A percentile compares a stretch with the other conserved stretches of the same genome.
These are phyloP conservation scores for Fusarium humuli DNA, from an alignment of 2,329 filamentous ascomycete genomes.

Conservation along the genomic window DNA sequence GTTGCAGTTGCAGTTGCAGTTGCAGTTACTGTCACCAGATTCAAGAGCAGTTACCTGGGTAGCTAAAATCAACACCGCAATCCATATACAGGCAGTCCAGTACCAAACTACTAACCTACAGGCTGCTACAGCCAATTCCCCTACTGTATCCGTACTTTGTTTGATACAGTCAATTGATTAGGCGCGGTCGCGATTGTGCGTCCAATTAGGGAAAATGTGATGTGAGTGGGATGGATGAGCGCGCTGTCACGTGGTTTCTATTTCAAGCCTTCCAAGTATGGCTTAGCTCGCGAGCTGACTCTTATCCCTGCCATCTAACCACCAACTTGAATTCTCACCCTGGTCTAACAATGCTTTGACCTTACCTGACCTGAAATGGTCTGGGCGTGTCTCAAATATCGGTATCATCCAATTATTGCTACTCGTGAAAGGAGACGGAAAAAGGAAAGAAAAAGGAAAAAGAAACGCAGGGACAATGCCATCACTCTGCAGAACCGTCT, in stretches of 20 bases:
- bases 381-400: slow-evolving; percentile 18
- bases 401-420: background rate
- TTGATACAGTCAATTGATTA: slow-evolving; percentile 16
- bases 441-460: background rate
- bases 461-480: background rate
- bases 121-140: background rate
- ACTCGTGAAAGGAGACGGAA: background rate
- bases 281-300: slow-evolving; percentile 1
- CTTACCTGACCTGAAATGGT: slow-evolving; percentile 2
- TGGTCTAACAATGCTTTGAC: background rate
- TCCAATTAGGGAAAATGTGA: slow-evolving; percentile 3
- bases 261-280: background rate
- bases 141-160: background rate
- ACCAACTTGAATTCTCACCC: background rate
- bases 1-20: background rate
- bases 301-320: background rate
- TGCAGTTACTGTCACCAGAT: background rate
- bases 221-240: slow-evolving; percentile 23
- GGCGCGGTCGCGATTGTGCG: slow-evolving; percentile 27
- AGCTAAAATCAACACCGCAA: background rate
- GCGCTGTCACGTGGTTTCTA: slow-evolving; percentile 35
- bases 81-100: background rate
- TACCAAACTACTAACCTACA: background rate
- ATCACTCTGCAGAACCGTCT: slow-evolving; percentile 1
- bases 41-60: background rate